phyloP scores from a whole-genome alignment of 106 monocot species.

The Platanthera guangdongensis region DNA sequence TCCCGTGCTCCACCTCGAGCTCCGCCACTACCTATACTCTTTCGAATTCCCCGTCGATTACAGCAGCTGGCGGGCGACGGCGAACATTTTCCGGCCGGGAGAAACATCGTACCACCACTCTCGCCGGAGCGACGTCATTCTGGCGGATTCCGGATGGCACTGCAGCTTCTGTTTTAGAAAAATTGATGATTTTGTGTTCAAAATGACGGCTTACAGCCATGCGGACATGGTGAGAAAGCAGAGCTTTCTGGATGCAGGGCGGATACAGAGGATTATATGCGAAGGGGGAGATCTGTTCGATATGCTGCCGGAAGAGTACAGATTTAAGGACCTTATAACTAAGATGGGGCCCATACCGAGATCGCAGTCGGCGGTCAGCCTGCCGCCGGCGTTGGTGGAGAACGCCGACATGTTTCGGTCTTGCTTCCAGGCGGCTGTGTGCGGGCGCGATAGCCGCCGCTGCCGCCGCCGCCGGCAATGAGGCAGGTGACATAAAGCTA shows the following conservation, averaged over 20 bases:
- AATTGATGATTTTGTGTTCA: conserved; percentile 68
- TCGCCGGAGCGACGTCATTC: conserved; percentile 43
- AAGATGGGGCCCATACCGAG: conserved; percentile 75
- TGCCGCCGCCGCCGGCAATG: background rate
- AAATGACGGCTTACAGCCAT: conserved; percentile 93
- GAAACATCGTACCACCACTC: conserved; percentile 60
- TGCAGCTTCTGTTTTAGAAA: conserved; percentile 84
- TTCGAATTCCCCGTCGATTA: conserved; percentile 81
- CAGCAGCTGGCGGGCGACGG: conserved; percentile 72
- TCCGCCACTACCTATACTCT: conserved; percentile 78
- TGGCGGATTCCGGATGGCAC: conserved; percentile 92
- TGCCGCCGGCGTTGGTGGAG: conserved; percentile 61
- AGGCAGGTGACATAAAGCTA: too few species aligned
- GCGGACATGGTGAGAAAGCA: conserved; percentile 53
- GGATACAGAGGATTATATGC: conserved; percentile 87
- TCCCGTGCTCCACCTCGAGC: conserved; percentile 62
- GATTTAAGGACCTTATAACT: conserved; percentile 57
- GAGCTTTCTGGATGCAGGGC: conserved; percentile 30
- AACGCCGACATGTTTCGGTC: conserved; percentile 63
- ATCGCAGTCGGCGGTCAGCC: conserved; percentile 70
- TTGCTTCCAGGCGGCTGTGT: conserved; percentile 79
- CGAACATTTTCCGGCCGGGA: conserved; percentile 25
- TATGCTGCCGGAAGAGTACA: conserved; percentile 87
- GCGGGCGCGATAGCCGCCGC: background rate
- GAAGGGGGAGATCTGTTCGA: conserved; percentile 69